Base-by-base conservation (phyloP, 345 rosid species). In the Reutealis trisperma region DNA sequence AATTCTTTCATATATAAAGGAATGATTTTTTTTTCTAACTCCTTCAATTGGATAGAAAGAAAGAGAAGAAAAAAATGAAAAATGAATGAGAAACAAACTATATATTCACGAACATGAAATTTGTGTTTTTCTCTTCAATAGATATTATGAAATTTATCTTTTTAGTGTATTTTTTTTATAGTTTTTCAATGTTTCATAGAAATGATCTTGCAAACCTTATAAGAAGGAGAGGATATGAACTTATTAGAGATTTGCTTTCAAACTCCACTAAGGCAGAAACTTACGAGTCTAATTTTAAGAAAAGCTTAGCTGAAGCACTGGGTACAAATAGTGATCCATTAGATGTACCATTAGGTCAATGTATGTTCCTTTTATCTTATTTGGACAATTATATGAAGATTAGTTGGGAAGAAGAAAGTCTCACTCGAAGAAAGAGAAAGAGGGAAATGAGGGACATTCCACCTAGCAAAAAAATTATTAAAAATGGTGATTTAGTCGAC, bases 191-290 rank as follows among this genome's bases (percentile, higher is more conserved):
- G 4, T 79, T 68, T 41, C 63, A 41, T 82, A 96, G 99, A 89
- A 89, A 63, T 84, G 96, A 96, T 82, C 94, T 96, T 84, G 98
- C 97, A 37, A 80, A 93, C 80, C 68, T 96, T 82, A 92, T 93
- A 45, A 84, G 98, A 81, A 78, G 99, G 77, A 92, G 99, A 79
- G 99, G 99, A 58, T 91, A 92, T 74, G 93, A 89, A 84, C 72
- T 85, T 67, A 75, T 93, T 21, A 75, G 62, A 57, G 89, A 90
- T 78, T 92, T 93, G 83, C 89, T 93, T 83, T 80, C 84, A 4
- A 83, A 82, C 77, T 86, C 90, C 19, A 58, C 67, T 1, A 32
- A 74, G 30, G 75, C 72, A 54, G 85, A 85, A 60, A 19, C 21
- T 77, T 78, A 79, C 37, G 87, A 63, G 32, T 19, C 77, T 11